Evolutionary conservation across 495 filamentous ascomycete species (phyloP), one percentile per base, ranked within the genome.

Genomic region (Aspergillus nidulans): DNA sequence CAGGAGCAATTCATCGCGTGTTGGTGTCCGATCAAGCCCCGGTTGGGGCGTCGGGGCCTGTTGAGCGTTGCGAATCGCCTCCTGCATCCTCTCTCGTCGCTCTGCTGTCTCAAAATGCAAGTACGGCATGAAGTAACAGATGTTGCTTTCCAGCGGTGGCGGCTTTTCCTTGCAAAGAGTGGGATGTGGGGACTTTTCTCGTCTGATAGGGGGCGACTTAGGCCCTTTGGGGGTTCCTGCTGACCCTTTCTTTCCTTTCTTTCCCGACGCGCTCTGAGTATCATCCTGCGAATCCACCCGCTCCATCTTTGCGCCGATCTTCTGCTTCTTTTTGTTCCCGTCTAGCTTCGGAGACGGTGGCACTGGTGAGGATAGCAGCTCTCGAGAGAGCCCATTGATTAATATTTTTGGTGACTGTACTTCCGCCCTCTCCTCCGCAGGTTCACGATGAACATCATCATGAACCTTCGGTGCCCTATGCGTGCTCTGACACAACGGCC

Each of bases 61-160:
- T n/a, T 70, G 67, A 49, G 77, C 80, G 5, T 71, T 69, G 52
- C 75, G 71, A 53, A 88, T 85, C 15, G 81, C 79, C 19, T 77
- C 69, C 52, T 80, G 78, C 84, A 87, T 86, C 57, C 80, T 73
- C 46, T 73, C 70, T 30, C 83, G 72, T 13, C 79, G 68, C 39
- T 76, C 69, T 20, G 78, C 74, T 3, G 81, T 85, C 57, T 88
- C 85, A 51, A 85, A 88, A 63, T 87, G 84, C 15, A 87, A 66
- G 59, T 85, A 88, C 1, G 85, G 85, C 84, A 88, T 86, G 61
- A 82, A 85, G 15, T 83, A 67, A 38, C 83, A 82, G 49, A 85
- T 79, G 49, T 85, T 77, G 42, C 65, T 67, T 6, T 63, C 55
- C 12, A 62, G 53, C 8, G 60, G n/a, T 47, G 19, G 55, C 47